These are phyloP conservation scores for Tetrapisispora taiwanensis DNA, from an alignment of 805 yeast genomes.

Conservation along the genomic window DNA sequence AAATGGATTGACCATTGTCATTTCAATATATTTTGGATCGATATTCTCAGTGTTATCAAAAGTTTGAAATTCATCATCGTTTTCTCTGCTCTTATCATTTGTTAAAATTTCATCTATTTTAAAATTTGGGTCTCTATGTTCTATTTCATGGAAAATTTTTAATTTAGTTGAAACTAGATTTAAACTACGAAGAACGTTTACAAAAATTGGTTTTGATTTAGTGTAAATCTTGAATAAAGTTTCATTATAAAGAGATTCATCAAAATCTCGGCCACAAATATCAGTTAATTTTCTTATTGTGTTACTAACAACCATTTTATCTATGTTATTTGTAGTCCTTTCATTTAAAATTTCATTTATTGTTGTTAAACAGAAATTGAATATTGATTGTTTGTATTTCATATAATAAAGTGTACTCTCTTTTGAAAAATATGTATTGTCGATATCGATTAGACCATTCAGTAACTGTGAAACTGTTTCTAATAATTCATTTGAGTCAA, in stretches of 20 bases:
- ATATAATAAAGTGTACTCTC: slow-evolving; percentile 20
- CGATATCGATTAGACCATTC: slow-evolving; percentile 18
- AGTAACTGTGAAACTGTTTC: slow-evolving; percentile 12
- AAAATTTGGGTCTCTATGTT: slow-evolving; percentile 15
- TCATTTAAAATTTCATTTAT: slow-evolving; percentile 5
- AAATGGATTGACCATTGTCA: slow-evolving; percentile 30
- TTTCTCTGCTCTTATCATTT: not conserved
- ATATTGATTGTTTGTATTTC: slow-evolving; percentile 21
- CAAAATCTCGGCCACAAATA: slow-evolving; percentile 24
- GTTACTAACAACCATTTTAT: slow-evolving; percentile 2
- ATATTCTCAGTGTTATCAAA: slow-evolving; percentile 2
- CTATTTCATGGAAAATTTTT: slow-evolving; percentile 22
- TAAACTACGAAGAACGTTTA: slow-evolving; percentile 8
- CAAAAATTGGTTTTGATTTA: slow-evolving; percentile 8
- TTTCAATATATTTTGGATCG: slow-evolving; percentile 18
- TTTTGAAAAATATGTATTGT: slow-evolving; percentile 3
- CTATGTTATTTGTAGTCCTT: not conserved
- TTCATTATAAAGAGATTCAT: slow-evolving; percentile 17
- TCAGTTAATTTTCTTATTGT: slow-evolving; percentile 11
- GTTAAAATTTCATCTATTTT: slow-evolving; percentile 5
- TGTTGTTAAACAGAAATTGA: slow-evolving; percentile 17
- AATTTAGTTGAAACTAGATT: slow-evolving; percentile 18
- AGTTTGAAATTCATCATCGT: not conserved
- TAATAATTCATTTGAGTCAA: no score
- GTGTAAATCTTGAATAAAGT: slow-evolving; percentile 11